phyloP scores from a whole-genome alignment of 2,329 filamentous ascomycete genomes.

The Dissoconium aciculare region DNA sequence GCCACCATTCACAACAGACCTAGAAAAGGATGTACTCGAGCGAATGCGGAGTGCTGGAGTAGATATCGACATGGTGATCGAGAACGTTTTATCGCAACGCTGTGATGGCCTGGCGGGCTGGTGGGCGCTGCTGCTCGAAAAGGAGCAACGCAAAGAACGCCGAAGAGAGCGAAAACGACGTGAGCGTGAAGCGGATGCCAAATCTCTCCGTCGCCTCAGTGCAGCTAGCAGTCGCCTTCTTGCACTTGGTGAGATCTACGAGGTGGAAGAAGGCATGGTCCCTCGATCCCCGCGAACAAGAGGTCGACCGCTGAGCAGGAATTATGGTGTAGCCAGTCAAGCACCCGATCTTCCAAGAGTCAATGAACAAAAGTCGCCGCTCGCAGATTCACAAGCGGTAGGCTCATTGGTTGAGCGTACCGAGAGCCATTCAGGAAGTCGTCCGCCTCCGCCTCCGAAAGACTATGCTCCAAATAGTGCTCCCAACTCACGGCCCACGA shows the following conservation, averaged over 20 bases:
- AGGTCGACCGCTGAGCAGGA: conserved; percentile 60
- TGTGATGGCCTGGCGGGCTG: conserved; percentile 86
- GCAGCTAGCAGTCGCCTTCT: conserved; percentile 77
- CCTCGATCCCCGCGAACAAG: conserved; percentile 49
- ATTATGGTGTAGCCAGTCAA: conserved; percentile 24
- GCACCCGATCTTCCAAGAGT: conserved; percentile 65
- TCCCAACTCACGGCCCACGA: conserved; percentile 44
- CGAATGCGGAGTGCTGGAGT: conserved; percentile 89
- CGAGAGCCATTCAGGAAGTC: conserved; percentile 59
- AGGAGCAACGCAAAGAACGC: conserved; percentile 75
- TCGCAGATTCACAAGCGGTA: conserved; percentile 38
- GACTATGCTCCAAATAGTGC: conserved; percentile 40
- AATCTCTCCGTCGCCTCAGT: conserved; percentile 67
- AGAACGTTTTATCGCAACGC: conserved; percentile 77
- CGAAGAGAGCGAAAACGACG: conserved; percentile 68
- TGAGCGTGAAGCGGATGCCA: conserved; percentile 68
- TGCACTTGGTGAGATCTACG: conserved; percentile 63
- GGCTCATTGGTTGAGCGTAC: conserved; percentile 37
- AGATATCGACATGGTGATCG: conserved; percentile 84
- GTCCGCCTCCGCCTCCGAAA: conserved; percentile 73
- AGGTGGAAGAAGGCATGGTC: conserved; percentile 45
- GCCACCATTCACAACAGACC: conserved; percentile 64
- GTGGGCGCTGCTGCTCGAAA: conserved; percentile 91
- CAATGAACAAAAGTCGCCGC: conserved; percentile 43
- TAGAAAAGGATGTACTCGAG: conserved; percentile 84